phyloP scores from a whole-genome alignment of 495 filamentous ascomycete species.

The Penicillium angulare region DNA sequence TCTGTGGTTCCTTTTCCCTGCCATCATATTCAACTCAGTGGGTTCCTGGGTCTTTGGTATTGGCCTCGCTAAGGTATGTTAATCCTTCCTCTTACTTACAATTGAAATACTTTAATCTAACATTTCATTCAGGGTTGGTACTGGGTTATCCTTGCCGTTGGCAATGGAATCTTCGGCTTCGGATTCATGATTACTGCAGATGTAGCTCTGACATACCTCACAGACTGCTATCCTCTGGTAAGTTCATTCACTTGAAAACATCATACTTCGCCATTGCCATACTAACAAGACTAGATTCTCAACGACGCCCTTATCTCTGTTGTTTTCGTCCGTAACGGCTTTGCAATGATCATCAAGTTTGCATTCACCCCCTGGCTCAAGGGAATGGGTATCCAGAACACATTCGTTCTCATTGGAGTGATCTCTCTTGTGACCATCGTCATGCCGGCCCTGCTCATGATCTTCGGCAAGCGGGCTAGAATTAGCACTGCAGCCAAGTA shows the following conservation, averaged over 20 bases:
- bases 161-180: conserved; percentile 26
- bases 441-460: conserved; percentile 10
- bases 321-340: conserved; percentile 18
- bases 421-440: conserved; percentile 9
- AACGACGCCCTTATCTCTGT: conserved; percentile 17
- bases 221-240: conserved; percentile 29
- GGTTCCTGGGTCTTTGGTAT: conserved; percentile 34
- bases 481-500: conserved; percentile 9
- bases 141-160: conserved; percentile 28
- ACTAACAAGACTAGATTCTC: conserved; percentile 12
- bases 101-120: not conserved
- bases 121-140: conserved; percentile 8
- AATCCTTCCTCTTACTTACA: not conserved
- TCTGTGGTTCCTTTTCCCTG: conserved; percentile 22
- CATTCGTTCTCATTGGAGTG: conserved; percentile 14
- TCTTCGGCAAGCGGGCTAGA: conserved; percentile 15
- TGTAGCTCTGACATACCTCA: conserved; percentile 28
- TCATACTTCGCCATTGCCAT: too few relatives aligned
- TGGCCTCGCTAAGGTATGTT: conserved; percentile 11
- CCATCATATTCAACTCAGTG: conserved; percentile 20
- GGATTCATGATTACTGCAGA: conserved; percentile 21
- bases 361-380: conserved; percentile 12
- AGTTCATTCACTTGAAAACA: too few relatives aligned
- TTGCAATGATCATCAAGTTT: conserved; percentile 14
- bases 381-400: conserved; percentile 20